These are phyloP conservation scores for Ustilago tritici DNA, from an alignment of 1,284 basidiomycete genomes.

Conservation along the genomic window DNA sequence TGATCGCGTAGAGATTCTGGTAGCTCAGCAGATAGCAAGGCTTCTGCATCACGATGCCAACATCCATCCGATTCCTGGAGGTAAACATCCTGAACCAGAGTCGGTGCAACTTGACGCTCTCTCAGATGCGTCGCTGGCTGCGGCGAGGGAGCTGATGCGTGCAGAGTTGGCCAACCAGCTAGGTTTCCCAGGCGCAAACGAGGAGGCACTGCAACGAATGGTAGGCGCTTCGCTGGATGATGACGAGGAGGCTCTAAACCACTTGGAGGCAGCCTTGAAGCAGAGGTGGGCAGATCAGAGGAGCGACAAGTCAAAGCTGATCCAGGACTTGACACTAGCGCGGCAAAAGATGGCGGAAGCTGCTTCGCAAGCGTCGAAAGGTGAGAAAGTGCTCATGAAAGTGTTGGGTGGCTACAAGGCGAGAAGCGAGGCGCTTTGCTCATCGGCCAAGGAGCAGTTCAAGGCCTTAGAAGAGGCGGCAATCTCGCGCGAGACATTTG, in stretches of 20 bases:
- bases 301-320: conserved; percentile 74
- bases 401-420: conserved; percentile 90
- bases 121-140: conserved; percentile 80
- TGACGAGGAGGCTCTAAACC: conserved; percentile 73
- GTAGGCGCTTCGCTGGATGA: conserved; percentile 44
- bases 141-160: conserved; percentile 81
- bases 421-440: conserved; percentile 79
- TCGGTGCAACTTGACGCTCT: conserved; percentile 81
- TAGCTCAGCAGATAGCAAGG: conserved; percentile 83
- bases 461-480: conserved; percentile 42
- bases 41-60: conserved; percentile 90
- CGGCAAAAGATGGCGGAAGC: conserved; percentile 84
- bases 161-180: conserved; percentile 82
- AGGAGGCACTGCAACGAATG: conserved; percentile 77
- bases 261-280: conserved; percentile 72
- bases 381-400: conserved; percentile 90
- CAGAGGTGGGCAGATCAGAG: conserved; percentile 73
- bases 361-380: conserved; percentile 83
- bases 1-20: conserved; percentile 75
- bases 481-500: conserved; percentile 55
- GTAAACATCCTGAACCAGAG: conserved; percentile 81
- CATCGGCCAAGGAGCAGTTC: conserved; percentile 63
- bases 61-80: conserved; percentile 86
- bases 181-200: conserved; percentile 85
- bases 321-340: conserved; percentile 76